Conservation (phyloP, 2,329 filamentous ascomycete species). For the Sporothrix brunneoviolacea region DNA sequence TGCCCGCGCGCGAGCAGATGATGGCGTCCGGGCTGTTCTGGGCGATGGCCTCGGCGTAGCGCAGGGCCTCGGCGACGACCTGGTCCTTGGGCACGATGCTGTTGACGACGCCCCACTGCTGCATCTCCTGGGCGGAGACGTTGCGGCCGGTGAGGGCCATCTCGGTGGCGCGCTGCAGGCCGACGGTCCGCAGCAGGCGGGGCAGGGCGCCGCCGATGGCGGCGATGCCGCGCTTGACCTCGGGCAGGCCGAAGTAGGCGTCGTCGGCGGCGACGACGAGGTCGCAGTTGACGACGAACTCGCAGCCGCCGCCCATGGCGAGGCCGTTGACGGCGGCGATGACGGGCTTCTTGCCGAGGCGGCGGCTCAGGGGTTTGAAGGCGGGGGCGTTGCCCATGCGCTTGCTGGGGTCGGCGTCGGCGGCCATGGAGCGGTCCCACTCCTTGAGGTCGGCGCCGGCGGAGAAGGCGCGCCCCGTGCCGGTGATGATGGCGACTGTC, state of each 20-base stretch:
- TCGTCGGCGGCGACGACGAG: conserved; percentile 47
- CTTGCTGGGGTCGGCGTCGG: conserved; percentile 20
- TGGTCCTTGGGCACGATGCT: conserved; percentile 44
- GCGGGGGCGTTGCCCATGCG: conserved; percentile 23
- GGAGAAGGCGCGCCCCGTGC: conserved; percentile 47
- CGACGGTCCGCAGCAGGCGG: conserved; percentile 58
- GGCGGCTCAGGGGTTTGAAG: conserved; percentile 36
- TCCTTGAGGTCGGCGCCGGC: conserved; percentile 50
- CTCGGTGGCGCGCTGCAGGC: conserved; percentile 62
- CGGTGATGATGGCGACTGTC: conserved; percentile 43
- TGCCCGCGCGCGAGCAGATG: conserved; percentile 61
- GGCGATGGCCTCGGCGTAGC: conserved; percentile 54
- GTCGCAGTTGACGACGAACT: conserved; percentile 56
- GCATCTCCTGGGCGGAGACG: conserved; percentile 53
- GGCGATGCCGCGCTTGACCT: conserved; percentile 64
- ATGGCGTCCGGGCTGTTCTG: conserved; percentile 68
- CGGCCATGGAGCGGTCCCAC: conserved; percentile 26
- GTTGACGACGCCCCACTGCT: conserved; percentile 63
- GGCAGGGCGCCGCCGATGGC: conserved; percentile 65
- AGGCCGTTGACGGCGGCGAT: conserved; percentile 58
- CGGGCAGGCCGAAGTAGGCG: conserved; percentile 54
- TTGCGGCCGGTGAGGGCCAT: conserved; percentile 61
- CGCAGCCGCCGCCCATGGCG: conserved; percentile 54
- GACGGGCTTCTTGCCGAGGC: conserved; percentile 53
- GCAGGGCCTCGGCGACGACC: conserved; percentile 52